A percentile compares a stretch with the other conserved stretches of the same genome.
Evolutionary conservation across 495 filamentous ascomycete genomes (phyloP).

Genomic region (Aspergillus hancockii): DNA sequence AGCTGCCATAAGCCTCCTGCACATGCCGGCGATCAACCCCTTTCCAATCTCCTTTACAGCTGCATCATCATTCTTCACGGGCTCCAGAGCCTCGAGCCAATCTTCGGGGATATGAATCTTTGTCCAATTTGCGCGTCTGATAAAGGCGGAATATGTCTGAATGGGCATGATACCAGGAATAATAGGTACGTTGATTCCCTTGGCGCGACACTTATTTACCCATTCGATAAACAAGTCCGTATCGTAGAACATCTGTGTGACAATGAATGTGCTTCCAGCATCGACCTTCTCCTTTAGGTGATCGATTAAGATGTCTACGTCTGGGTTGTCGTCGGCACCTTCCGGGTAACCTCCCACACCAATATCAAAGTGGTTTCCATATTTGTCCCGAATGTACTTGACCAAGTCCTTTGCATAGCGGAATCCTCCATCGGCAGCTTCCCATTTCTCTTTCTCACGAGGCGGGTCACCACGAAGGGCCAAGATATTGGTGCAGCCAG

Average conservation of each 20-base stretch:
- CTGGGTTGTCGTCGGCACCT: constrained; percentile 88
- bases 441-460: constrained; percentile 92
- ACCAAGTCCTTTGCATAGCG: constrained; percentile 93
- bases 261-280: constrained; percentile 86
- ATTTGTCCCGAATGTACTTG: constrained; percentile 83
- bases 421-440: constrained; percentile 80
- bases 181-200: constrained; percentile 86
- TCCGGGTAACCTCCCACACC: constrained; percentile 97
- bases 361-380: constrained; percentile 96
- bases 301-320: constrained; percentile 80
- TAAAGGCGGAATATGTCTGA: constrained; percentile 87
- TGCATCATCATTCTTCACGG: constrained; percentile 94
- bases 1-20: constrained; percentile 73
- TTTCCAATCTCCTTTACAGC: constrained; percentile 90
- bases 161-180: constrained; percentile 99
- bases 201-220: constrained; percentile 80
- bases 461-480: constrained; percentile 95
- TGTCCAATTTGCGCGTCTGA: constrained; percentile 86
- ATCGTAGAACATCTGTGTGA: constrained; percentile 99
- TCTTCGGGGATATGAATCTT: constrained; percentile 75
- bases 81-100: constrained; percentile 82
- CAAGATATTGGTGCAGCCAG: constrained; percentile 97
- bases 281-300: constrained; percentile 98
- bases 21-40: constrained; percentile 88
- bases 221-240: constrained; percentile 90